phyloP scores from a whole-genome alignment of 768 basidiomycete species.

The Megacollybia marginata region DNA sequence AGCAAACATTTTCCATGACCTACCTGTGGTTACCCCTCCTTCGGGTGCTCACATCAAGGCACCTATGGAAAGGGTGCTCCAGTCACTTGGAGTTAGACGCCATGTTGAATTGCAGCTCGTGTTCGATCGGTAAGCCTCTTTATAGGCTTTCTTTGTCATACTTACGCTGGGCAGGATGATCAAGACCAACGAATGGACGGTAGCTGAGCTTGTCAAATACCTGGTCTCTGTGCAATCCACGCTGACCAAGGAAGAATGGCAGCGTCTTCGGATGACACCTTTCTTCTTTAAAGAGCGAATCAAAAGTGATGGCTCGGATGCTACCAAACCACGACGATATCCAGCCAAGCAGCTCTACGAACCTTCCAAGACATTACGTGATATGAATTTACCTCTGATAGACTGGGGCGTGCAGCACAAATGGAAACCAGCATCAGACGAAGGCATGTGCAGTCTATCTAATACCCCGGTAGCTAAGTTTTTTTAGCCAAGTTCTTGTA shows the following conservation, averaged over 20 bases:
- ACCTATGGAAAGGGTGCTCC: conserved; percentile 60
- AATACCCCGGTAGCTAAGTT: background rate
- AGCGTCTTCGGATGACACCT: conserved; percentile 56
- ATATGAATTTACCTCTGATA: conserved; percentile 71
- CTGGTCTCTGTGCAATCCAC: conserved; percentile 72
- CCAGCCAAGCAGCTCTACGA: conserved; percentile 80
- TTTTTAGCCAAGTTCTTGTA: conserved; percentile 71
- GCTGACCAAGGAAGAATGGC: conserved; percentile 35
- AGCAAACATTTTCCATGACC: conserved; percentile 83
- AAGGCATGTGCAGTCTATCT: conserved; percentile 47
- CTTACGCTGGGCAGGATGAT: conserved; percentile 52
- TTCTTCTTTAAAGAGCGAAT: conserved; percentile 65
- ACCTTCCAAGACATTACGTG: conserved; percentile 63
- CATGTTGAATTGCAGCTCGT: conserved; percentile 91
- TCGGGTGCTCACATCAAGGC: conserved; percentile 61
- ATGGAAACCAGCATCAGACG: conserved; percentile 79
- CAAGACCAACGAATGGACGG: conserved; percentile 86
- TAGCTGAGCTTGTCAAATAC: conserved; percentile 79
- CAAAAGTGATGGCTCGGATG: conserved; percentile 8
- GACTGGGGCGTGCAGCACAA: conserved; percentile 79
- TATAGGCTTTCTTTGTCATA: background rate
- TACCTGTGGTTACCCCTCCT: conserved; percentile 71
- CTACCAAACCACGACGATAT: conserved; percentile 37
- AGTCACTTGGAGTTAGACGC: conserved; percentile 75
- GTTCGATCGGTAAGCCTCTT: conserved; percentile 65